Conservation (phyloP, 192 early-diverging fungal species). For the Coemansia sp. region DNA sequence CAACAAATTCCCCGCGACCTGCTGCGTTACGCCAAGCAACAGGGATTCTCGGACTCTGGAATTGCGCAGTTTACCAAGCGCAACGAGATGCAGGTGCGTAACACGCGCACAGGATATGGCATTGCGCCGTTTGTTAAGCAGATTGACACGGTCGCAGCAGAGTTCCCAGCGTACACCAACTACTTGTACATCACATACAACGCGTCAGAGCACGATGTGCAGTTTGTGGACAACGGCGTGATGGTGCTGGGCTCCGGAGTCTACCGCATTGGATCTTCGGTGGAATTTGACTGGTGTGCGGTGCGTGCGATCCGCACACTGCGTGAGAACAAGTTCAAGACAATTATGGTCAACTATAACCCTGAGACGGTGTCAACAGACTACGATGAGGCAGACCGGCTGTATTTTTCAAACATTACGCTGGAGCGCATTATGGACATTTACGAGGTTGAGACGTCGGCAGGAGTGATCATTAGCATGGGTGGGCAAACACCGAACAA, state of each 20-base stretch:
- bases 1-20: conserved; percentile 60
- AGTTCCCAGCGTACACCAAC: conserved; percentile 98
- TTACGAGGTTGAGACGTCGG: conserved; percentile 85
- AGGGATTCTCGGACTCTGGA: conserved; percentile 89
- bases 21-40: conserved; percentile 82
- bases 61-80: conserved; percentile 62
- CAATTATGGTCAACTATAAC: conserved; percentile 99
- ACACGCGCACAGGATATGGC: conserved; percentile 71
- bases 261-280: conserved; percentile 95
- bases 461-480: conserved; percentile 90
- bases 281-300: conserved; percentile 99
- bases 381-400: conserved; percentile 95
- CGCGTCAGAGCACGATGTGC: conserved; percentile 87
- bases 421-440: conserved; percentile 95
- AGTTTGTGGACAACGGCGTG: conserved; percentile 89
- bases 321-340: conserved; percentile 82
- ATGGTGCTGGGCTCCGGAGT: conserved; percentile 98
- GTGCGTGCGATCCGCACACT: conserved; percentile 94
- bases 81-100: conserved; percentile 87
- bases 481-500: conserved; percentile 98
- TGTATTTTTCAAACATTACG: conserved; percentile 96
- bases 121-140: conserved; percentile 96
- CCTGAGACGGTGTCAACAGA: conserved; percentile 99
- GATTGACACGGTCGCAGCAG: conserved; percentile 98
- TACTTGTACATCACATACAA: conserved; percentile 99